Evolutionary conservation across 257 asterid species (phyloP), one percentile per base, ranked within the genome.

Genomic region (Cynanchum wilfordii): DNA sequence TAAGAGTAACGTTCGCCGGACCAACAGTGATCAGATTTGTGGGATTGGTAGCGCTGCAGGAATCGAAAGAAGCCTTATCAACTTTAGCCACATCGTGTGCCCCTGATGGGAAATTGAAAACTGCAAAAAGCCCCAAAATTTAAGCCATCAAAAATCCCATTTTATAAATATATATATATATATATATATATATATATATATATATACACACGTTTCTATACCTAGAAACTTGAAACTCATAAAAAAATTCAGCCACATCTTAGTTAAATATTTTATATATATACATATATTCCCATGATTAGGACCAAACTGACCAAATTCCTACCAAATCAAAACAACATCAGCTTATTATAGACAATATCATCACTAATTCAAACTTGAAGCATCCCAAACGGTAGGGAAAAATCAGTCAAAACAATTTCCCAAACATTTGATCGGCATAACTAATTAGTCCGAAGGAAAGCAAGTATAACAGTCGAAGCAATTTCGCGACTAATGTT

Each of bases 41-140:
- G 25, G 78, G 72, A 54, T 55, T 74, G 11, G 19, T 27, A 8
- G 73, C 0, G 73, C 52, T 65, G 33, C 78, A 74, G 12, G 66
- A n/a, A 40, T 74, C 68, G 27, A 74, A 74, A 19, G 72, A 40
- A 0, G 55, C 65, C 78, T 66, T 66, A 2, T 42, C 63, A 2
- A 74, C 68, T 17, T 66, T 56, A 25, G 64, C 67, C 63, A 74
- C 68, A 45, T 52, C 66, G 54, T 74, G 78, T 25, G 3, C 40
- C 25, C 78, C 78, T 1, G 67, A 54, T 11, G 15, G 64, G 50
- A 54, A 74, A 57, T 66, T 74, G 65, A 74, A 74, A 5, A 44
- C 78, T 74, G 65, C 54, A 50, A 27, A 27, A 69, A 25, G 0
- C 59, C n/a, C 69, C 25, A 25, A 68, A 64, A 36, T 17, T 36